Evolutionary conservation across 768 basidiomycete genomes (phyloP), one percentile per base, ranked within the genome.

Genomic region (Baorangia bicolor): DNA sequence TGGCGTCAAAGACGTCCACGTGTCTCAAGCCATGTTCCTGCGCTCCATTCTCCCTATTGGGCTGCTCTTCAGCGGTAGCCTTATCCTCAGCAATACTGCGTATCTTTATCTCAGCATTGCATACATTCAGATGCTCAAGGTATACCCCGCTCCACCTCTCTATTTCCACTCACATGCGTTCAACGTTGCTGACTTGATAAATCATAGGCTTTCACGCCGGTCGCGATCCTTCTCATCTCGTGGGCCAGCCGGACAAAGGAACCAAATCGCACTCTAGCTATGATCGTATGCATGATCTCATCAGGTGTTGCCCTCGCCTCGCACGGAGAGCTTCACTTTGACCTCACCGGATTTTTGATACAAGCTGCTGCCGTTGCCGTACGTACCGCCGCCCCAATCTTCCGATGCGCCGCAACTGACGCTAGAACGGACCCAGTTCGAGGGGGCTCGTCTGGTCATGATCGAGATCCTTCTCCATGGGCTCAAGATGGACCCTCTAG

Each of bases 101-200:
- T 96, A 95, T 72, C 85, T 97, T 21, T 87, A 92, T 64, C 84
- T 98, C 61, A 88, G 86, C 61, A 92, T 96, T 12, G 85, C 92
- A 0, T 98, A 96, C 74, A 98, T 98, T 63, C 96, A 98, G 73
- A 93, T 98, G 92, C 85, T 95, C 70, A 94, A 94, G 83, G 89
- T 87, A 37, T 33, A 77, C 62, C 4, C 12, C 27, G 14, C 49
- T 54, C 45, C 35, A 33, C 44, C 5, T 10, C 5, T 49, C 28
- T 33, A 55, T 47, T 16, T 38, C 50, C 51, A 11, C 39, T 38
- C 25, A 20, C 41, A n/a, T 51, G 31, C 39, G 13, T 47, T 31
- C 13, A 3, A 10, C 14, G 10, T 35, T 16, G 14, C 56, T 61
- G 34, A 56, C 44, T 40, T 23, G 13, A 25, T 23, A 21, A 38